Base-by-base conservation (phyloP, 1,139 yeast genomes). In the Candida buenavistaensis region DNA sequence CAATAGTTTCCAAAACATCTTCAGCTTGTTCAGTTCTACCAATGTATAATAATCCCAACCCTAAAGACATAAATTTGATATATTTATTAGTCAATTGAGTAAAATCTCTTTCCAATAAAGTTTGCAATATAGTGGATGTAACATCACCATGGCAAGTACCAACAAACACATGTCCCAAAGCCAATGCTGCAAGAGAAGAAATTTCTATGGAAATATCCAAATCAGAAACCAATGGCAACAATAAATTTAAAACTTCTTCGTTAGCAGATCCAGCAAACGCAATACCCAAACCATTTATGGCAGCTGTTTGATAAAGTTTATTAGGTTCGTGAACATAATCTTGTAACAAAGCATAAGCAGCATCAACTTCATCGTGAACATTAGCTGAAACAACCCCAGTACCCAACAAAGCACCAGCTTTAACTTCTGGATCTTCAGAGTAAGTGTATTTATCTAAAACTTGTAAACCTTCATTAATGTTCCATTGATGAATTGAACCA, bases 91-190 rank as follows among this genome's bases (percentile, higher is more conserved):
- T 78, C 50, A 92, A 72, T 54, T 88, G 96, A 20, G 72, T 59
- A 33, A 78, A 75, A 42, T 84, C 87, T 50, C 97, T 80, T 57
- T 94, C 98, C 51, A 92, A 72, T 46, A 92, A 71, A 3, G 96
- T 85, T 63, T 89, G 96, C 54, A 94, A 72, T 45, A 94, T 88
- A 8, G 95, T 78, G 14, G 95, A 83, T 1, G 97, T 86, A 49
- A 90, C 81, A 50, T 90, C 97, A 42, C 97, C 97, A 57, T 92
- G 84, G 53, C 96, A 89, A 7, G 97, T 85, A 37, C 98, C 98
- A 30, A 92, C 97, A 59, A 86, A 92, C 2, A 89, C 85, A 55
- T 90, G 96, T 34, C 98, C 96, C 48, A 94, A 73, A 3, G 97
- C 87, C 46, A 94, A 74, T 1, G 97, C 94, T 4, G 98, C 94